phyloP scores from a whole-genome alignment of 106 monocot species.

The Ottelia alismoides region DNA sequence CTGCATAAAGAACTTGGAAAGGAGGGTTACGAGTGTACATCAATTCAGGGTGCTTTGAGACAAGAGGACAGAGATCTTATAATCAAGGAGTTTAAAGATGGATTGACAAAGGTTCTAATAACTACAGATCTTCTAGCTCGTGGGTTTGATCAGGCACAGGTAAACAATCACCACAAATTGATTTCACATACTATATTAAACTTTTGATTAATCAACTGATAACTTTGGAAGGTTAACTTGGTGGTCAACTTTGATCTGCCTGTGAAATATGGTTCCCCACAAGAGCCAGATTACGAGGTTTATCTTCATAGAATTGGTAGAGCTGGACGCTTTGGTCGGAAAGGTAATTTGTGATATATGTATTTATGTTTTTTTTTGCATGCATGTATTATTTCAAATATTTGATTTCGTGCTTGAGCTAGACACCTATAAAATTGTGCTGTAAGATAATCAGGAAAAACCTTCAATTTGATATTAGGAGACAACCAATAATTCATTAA shows the following conservation, averaged over 20 bases:
- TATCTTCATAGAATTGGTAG: constrained; percentile 86
- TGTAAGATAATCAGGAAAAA: no score
- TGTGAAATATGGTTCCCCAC: constrained; percentile 24
- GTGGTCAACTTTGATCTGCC: constrained; percentile 89
- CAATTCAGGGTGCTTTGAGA: constrained; percentile 63
- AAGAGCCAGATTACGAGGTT: constrained; percentile 65
- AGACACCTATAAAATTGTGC: no score
- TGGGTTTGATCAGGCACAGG: constrained; percentile 89
- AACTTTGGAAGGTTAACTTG: constrained; percentile 52
- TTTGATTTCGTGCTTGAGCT: no score
- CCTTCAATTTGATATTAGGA: no score
- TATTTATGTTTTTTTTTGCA: no score
- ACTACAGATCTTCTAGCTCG: constrained; percentile 79
- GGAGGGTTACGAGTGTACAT: constrained; percentile 74
- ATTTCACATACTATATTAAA: no score
- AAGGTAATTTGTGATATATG: no score
- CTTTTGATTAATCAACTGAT: not conserved
- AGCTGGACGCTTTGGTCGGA: constrained; percentile 87
- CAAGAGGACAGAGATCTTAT: constrained; percentile 72
- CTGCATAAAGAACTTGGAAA: constrained; percentile 34
- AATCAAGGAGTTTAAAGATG: constrained; percentile 74
- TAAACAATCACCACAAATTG: no score
- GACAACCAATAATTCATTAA: no score
- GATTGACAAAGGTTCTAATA: constrained; percentile 74
- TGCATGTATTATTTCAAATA: no score